A percentile compares a stretch with the other conserved stretches of the same genome.
Evolutionary conservation across 2,329 filamentous ascomycete genomes (phyloP).

Genomic region (Fusarium sp.): DNA sequence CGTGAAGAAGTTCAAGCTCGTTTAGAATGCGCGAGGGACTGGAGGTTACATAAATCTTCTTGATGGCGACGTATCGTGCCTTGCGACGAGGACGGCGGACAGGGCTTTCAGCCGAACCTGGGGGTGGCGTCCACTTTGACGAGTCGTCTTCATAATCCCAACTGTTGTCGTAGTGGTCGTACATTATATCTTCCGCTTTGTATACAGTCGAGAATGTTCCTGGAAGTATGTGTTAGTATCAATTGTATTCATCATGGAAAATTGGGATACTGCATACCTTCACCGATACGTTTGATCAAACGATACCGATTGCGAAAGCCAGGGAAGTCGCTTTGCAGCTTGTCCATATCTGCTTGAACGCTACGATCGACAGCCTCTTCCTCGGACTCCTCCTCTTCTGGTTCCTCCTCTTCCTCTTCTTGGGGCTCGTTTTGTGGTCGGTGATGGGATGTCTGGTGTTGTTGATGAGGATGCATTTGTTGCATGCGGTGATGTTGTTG

Average conservation of each 20-base stretch:
- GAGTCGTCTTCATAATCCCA: slow-evolving; percentile 83
- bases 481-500: slow-evolving; percentile 35
- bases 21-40: slow-evolving; percentile 94
- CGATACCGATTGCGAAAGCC: slow-evolving; percentile 87
- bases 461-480: slow-evolving; percentile 26
- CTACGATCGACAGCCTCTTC: slow-evolving; percentile 73
- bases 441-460: slow-evolving; percentile 23
- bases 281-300: slow-evolving; percentile 95
- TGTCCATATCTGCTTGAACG: slow-evolving; percentile 87
- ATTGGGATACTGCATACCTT: slow-evolving; percentile 68
- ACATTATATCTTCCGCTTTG: slow-evolving; percentile 93
- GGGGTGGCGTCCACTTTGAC: slow-evolving; percentile 76
- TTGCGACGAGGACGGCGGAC: slow-evolving; percentile 48
- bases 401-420: slow-evolving; percentile 54
- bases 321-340: slow-evolving; percentile 82
- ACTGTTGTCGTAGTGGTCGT: slow-evolving; percentile 83
- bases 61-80: slow-evolving; percentile 90
- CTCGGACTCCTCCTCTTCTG: slow-evolving; percentile 60
- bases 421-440: slow-evolving; percentile 38
- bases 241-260: background rate
- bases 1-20: slow-evolving; percentile 91
- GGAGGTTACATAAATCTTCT: slow-evolving; percentile 99
- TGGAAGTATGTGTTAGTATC: slow-evolving; percentile 52
- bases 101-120: slow-evolving; percentile 61
- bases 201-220: slow-evolving; percentile 99